phyloP scores from a whole-genome alignment of 371 early-diverging fungal species.

The Actinomortierella wolfii region DNA sequence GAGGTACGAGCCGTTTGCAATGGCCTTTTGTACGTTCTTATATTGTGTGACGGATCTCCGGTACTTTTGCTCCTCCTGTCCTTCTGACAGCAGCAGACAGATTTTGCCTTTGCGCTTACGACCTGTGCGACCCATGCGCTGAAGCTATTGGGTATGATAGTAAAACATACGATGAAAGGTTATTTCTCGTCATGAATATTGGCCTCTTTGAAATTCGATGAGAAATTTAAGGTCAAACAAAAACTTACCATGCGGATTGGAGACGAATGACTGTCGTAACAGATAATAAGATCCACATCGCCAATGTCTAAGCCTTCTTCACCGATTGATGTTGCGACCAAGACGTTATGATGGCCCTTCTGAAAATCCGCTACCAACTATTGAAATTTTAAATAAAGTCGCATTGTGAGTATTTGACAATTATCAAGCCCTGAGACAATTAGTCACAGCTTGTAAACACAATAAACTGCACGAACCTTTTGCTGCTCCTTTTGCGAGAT shows the following conservation, averaged over 20 bases:
- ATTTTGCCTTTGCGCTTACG: slow-evolving; percentile 87
- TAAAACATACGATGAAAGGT: background rate
- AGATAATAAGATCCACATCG: slow-evolving; percentile 93
- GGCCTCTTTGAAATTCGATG: no score
- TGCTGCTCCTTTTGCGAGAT: slow-evolving; percentile 87
- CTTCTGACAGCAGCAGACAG: slow-evolving; percentile 81
- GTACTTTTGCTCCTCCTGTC: slow-evolving; percentile 77
- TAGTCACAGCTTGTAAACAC: no score
- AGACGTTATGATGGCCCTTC: slow-evolving; percentile 65
- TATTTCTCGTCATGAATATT: slow-evolving; percentile 6
- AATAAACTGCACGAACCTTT: slow-evolving; percentile 51
- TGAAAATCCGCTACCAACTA: slow-evolving; percentile 44
- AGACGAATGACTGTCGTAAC: slow-evolving; percentile 86
- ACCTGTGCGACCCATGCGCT: slow-evolving; percentile 95
- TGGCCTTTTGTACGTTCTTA: slow-evolving; percentile 60
- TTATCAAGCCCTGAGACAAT: slow-evolving; percentile 7
- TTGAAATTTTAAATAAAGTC: no score
- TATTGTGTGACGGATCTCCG: slow-evolving; percentile 65
- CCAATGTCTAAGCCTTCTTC: slow-evolving; percentile 98
- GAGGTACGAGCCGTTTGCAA: slow-evolving; percentile 48
- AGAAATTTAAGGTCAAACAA: background rate
- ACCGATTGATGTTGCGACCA: slow-evolving; percentile 93
- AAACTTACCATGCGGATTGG: slow-evolving; percentile 79
- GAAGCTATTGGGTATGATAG: slow-evolving; percentile 77
- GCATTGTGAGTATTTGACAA: no score